A percentile compares a stretch with the other conserved stretches of the same genome.
Conservation (phyloP, 1,139 yeast species). For the Taphrina betulina region DNA sequence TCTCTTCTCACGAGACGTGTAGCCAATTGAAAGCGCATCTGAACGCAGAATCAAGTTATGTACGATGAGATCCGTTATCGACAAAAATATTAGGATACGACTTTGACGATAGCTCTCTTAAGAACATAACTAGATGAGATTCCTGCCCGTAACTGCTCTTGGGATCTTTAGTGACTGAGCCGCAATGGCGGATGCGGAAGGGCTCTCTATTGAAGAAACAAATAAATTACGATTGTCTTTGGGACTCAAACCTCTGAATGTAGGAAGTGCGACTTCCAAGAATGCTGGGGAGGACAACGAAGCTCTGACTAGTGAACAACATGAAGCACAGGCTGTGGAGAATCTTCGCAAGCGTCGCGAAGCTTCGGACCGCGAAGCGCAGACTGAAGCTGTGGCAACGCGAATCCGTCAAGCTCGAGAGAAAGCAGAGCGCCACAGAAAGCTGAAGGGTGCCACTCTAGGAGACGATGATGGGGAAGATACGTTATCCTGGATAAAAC, state of each 20-base stretch:
- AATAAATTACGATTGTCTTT: constrained; percentile 41
- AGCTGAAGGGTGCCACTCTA: constrained; percentile 41
- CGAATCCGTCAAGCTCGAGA: constrained; percentile 38
- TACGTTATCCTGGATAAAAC: constrained; percentile 39
- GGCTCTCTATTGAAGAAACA: constrained; percentile 42
- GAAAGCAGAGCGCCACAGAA: constrained; percentile 39
- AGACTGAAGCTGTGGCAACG: constrained; percentile 28
- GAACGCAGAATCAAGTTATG: too few species aligned
- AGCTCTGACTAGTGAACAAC: constrained; percentile 37
- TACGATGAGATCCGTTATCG: too few species aligned
- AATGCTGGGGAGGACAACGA: constrained; percentile 8
- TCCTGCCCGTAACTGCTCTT: too few species aligned
- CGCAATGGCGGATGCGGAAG: constrained; percentile 31
- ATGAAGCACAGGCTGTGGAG: constrained; percentile 42
- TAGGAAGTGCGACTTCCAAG: constrained; percentile 30
- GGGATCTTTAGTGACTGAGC: too few species aligned
- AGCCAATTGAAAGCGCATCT: too few species aligned
- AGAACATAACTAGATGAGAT: too few species aligned
- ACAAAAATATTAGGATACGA: too few species aligned
- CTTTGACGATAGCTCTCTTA: too few species aligned
- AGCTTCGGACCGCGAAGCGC: constrained; percentile 38
- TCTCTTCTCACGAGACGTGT: too few species aligned
- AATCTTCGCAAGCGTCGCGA: constrained; percentile 42
- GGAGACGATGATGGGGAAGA: constrained; percentile 42
- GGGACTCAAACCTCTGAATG: constrained; percentile 46